Evolutionary conservation across 2,329 filamentous ascomycete species (phyloP).

Genomic region (Pseudogymnoascus sp.): DNA sequence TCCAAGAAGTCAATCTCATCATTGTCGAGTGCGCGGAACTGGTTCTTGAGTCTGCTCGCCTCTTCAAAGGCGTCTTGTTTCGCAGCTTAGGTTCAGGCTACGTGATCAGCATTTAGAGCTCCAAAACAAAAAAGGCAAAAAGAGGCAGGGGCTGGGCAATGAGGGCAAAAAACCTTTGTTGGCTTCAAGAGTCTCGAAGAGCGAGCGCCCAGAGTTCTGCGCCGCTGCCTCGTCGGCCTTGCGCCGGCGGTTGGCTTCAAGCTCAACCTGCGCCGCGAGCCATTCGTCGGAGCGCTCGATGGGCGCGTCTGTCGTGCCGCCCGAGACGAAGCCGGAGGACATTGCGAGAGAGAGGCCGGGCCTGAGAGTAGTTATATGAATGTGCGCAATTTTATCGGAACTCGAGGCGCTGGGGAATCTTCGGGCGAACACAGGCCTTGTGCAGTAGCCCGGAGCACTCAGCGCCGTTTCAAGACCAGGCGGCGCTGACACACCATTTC

Average conservation of each 20-base stretch:
- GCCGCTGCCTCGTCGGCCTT: conserved; percentile 31
- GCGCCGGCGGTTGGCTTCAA: conserved; percentile 24
- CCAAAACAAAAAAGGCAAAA: too few relatives aligned
- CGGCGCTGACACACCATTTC: not conserved
- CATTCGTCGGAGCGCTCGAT: conserved; percentile 31
- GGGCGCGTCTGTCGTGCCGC: conserved; percentile 38
- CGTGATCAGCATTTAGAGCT: conserved; percentile 9
- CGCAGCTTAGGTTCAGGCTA: conserved; percentile 43
- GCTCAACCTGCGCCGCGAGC: conserved; percentile 31
- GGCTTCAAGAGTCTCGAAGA: conserved; percentile 69
- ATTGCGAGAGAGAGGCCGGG: conserved; percentile 21
- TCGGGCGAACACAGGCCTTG: not conserved
- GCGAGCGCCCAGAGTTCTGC: conserved; percentile 41
- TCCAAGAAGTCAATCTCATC: conserved; percentile 72
- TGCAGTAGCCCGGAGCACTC: not conserved
- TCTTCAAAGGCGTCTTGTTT: conserved; percentile 81
- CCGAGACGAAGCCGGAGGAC: conserved; percentile 43
- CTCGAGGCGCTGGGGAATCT: not conserved
- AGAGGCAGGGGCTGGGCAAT: not conserved
- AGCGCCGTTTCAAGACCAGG: not conserved
- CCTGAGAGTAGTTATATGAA: not conserved
- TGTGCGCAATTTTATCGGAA: not conserved
- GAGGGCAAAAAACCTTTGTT: conserved; percentile 56
- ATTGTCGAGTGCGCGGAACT: conserved; percentile 69
- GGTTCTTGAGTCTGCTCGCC: conserved; percentile 60